Base-by-base conservation (phyloP, 106 monocot genomes). In the Dactylorhiza incarnata region DNA sequence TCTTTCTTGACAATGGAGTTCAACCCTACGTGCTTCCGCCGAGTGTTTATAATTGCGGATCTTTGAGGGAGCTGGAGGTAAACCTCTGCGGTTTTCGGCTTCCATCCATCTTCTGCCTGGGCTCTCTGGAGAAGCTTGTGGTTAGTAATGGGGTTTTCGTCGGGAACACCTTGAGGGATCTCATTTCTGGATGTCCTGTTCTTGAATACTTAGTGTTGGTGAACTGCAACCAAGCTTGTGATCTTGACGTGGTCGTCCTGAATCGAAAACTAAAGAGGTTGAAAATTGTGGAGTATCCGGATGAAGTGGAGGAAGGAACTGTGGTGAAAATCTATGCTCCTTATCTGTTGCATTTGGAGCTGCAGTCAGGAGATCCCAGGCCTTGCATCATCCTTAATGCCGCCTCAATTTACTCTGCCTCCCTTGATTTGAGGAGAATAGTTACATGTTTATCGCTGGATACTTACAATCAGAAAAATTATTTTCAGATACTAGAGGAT, bases 311-410 rank as follows among this genome's bases (percentile, higher is more conserved):
- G 49, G 72, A 72, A 49, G 49, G 48, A 0, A 72, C 72, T 3
- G 72, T 49, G 47, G 48, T 72, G 49, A 72, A 49, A 23, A 49
- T 72, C 49, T 23, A 49, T 49, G 72, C 72, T 72, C 72, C 72
- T 19, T n/a, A 72, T 72, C 72, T 72, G 4, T 11, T n/a, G 23
- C 72, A 72, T 48, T 49, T 72, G 47, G 72, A 72, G 24, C 72
- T 72, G 48, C 72, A 72, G 10, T 72, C 72, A 12, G 72, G 72
- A 23, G 72, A 72, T 20, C 48, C 23, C 49, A 48, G 72, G 72
- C 47, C 48, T 72, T 72, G 5, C 13, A 5, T 9, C 0, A 49
- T 72, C 6, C 16, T 17, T 11, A 49, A 72, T 49, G 48, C 17
- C 10, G 48, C 48, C 5, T 72, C 72, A 7, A 72, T 72, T 23